Conservation (phyloP, 2,329 filamentous ascomycete species). For the Scytalidium sp. region DNA sequence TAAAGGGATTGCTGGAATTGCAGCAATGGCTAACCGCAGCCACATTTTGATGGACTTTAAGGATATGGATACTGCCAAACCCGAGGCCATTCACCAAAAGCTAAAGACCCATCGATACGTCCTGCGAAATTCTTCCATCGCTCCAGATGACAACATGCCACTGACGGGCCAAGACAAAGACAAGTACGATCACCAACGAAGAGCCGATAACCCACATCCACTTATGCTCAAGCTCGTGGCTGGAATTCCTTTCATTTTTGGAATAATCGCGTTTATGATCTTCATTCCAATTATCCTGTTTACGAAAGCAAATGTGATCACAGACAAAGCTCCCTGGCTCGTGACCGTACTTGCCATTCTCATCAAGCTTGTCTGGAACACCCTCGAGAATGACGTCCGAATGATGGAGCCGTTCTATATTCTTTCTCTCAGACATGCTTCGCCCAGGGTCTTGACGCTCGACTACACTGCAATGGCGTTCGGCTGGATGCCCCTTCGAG, state of each 20-base stretch:
- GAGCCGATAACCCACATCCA: constrained; percentile 63
- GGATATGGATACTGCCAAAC: constrained; percentile 65
- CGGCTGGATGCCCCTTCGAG: constrained; percentile 59
- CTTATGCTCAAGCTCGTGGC: constrained; percentile 62
- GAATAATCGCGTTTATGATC: constrained; percentile 52
- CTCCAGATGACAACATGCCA: constrained; percentile 55
- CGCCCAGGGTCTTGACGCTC: constrained; percentile 62
- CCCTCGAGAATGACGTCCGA: constrained; percentile 65
- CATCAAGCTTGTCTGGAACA: constrained; percentile 67
- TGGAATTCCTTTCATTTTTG: constrained; percentile 57
- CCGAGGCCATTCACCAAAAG: constrained; percentile 64
- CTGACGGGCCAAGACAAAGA: constrained; percentile 39
- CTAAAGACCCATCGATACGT: constrained; percentile 67
- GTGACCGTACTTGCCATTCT: constrained; percentile 63
- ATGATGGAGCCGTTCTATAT: constrained; percentile 76
- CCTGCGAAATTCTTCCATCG: constrained; percentile 67
- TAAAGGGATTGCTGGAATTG: constrained; percentile 69
- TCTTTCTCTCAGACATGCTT: constrained; percentile 62
- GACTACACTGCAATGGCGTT: constrained; percentile 74
- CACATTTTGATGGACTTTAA: constrained; percentile 74
- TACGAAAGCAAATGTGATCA: constrained; percentile 48
- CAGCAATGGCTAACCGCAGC: constrained; percentile 70
- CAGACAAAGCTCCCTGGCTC: constrained; percentile 61
- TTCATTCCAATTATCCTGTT: constrained; percentile 64
- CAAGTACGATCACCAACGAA: constrained; percentile 45